Percentiles rank a stretch among this genome's conserved stretches.
Evolutionary conservation across 495 filamentous ascomycete genomes (phyloP).

Genomic region (Pseudomonodictys pantanalensis): DNA sequence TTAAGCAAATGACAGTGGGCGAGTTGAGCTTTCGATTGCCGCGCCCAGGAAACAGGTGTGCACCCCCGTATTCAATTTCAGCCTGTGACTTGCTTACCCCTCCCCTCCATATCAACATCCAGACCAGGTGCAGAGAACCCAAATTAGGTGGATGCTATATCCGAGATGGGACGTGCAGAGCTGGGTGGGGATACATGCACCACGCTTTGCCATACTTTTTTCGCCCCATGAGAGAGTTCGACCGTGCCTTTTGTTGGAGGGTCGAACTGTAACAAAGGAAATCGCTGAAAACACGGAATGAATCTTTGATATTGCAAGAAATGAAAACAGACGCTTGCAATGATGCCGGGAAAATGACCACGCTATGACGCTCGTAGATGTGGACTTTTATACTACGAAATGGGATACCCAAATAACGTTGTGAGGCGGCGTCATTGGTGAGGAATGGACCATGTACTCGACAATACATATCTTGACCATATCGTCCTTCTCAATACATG

Average conservation of each 20-base stretch:
- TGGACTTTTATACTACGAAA: slow-evolving; percentile 34
- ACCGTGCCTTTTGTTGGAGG: slow-evolving; percentile 12
- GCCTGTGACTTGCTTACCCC: slow-evolving; percentile 3
- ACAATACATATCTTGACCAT: too few relatives aligned
- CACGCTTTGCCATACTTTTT: slow-evolving; percentile 23
- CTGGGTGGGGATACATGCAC: slow-evolving; percentile 7
- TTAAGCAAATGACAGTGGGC: slow-evolving; percentile 27
- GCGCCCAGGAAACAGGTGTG: background rate
- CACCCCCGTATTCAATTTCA: slow-evolving; percentile 27
- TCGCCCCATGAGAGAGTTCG: slow-evolving; percentile 10
- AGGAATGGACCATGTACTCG: background rate
- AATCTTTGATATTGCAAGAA: slow-evolving; percentile 29
- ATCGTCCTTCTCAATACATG: too few relatives aligned
- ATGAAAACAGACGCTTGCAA: slow-evolving; percentile 34
- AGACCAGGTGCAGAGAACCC: slow-evolving; percentile 10
- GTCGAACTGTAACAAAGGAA: slow-evolving; percentile 30
- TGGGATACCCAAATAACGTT: background rate
- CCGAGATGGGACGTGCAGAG: slow-evolving; percentile 19
- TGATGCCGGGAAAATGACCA: slow-evolving; percentile 35
- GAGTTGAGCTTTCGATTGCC: slow-evolving; percentile 23
- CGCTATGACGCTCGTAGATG: slow-evolving; percentile 41
- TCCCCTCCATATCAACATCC: slow-evolving; percentile 4
- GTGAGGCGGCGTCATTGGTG: background rate
- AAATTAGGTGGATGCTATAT: slow-evolving; percentile 31
- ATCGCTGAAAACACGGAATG: slow-evolving; percentile 24